Percentiles rank a stretch among this genome's conserved stretches.
Conservation (phyloP, 139 green algal species). For the Pseudopediastrum boryanum region DNA sequence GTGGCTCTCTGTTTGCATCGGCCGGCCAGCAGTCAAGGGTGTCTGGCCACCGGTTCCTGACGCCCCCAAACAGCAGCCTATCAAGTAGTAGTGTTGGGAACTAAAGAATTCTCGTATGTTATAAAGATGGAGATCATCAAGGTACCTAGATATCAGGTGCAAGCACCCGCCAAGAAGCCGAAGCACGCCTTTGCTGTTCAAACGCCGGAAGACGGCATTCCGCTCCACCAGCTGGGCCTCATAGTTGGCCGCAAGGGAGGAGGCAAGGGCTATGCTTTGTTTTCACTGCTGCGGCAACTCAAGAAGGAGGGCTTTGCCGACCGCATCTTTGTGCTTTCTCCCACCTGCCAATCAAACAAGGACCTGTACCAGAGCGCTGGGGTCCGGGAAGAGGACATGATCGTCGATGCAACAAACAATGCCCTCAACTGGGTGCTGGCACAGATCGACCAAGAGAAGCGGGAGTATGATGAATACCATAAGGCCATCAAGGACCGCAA, state of each 20-base stretch:
- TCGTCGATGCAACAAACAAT: background rate
- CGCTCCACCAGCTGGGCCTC: conserved; percentile 4
- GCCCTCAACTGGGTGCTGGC: background rate
- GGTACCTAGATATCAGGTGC: conserved; percentile 1
- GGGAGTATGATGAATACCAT: background rate
- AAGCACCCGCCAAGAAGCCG: background rate
- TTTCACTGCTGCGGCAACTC: conserved; percentile 1
- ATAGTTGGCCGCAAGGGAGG: conserved; percentile 3
- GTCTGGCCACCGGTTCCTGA: no score
- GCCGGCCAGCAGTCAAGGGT: no score
- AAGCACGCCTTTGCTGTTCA: conserved; percentile 4
- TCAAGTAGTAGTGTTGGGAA: no score
- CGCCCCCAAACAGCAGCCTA: no score
- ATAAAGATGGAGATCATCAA: no score
- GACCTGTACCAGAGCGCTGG: no score
- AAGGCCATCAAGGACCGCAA: background rate
- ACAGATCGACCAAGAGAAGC: background rate
- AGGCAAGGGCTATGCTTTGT: conserved; percentile 9
- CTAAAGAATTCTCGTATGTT: no score
- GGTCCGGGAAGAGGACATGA: background rate
- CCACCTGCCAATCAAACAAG: conserved; percentile 4
- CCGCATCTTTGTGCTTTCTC: conserved; percentile 1
- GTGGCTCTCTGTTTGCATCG: no score
- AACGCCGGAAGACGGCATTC: conserved; percentile 6
- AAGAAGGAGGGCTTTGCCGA: background rate